A percentile compares a stretch with the other conserved stretches of the same genome.
These are phyloP conservation scores for Aquilaria sinensis DNA, from an alignment of 345 rosid genomes.

Conservation along the genomic window DNA sequence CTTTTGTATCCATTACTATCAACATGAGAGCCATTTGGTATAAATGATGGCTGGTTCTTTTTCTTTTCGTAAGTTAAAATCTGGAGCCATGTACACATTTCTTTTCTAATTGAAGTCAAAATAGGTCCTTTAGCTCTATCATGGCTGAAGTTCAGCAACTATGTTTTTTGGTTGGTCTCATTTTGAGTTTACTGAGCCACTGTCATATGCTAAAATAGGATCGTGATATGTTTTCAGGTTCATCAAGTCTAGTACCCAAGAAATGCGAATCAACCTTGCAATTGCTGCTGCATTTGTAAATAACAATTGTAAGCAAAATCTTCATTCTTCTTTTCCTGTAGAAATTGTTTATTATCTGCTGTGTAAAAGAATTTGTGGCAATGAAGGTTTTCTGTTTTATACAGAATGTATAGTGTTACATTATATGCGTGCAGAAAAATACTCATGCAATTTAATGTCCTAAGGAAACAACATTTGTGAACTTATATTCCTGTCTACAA, in stretches of 20 bases:
- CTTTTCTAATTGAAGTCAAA: neutral
- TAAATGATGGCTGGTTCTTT: no score
- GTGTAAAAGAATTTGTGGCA: no score
- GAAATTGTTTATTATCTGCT: neutral
- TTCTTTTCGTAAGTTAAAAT: no score
- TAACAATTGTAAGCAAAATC: slow-evolving; percentile 18
- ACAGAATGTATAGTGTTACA: neutral
- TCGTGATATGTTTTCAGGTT: slow-evolving; percentile 41
- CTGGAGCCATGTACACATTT: neutral
- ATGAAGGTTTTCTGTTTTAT: neutral
- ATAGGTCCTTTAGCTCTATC: neutral
- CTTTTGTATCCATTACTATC: no score
- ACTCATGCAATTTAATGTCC: neutral
- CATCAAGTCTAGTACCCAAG: slow-evolving; percentile 58
- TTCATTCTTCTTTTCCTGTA: neutral
- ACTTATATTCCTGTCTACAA: no score
- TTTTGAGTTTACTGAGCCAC: no score
- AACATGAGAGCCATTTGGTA: neutral
- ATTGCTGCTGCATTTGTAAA: slow-evolving; percentile 91
- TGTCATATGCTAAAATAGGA: neutral
- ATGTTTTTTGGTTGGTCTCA: no score
- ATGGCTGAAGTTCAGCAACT: no score
- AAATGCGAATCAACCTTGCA: slow-evolving; percentile 74
- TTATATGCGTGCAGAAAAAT: neutral
- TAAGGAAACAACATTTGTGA: no score